Percentiles rank a stretch among this genome's conserved stretches.
These are phyloP conservation scores for Epichloe glyceriae DNA, from an alignment of 2,329 filamentous ascomycete genomes.

Conservation along the genomic window DNA sequence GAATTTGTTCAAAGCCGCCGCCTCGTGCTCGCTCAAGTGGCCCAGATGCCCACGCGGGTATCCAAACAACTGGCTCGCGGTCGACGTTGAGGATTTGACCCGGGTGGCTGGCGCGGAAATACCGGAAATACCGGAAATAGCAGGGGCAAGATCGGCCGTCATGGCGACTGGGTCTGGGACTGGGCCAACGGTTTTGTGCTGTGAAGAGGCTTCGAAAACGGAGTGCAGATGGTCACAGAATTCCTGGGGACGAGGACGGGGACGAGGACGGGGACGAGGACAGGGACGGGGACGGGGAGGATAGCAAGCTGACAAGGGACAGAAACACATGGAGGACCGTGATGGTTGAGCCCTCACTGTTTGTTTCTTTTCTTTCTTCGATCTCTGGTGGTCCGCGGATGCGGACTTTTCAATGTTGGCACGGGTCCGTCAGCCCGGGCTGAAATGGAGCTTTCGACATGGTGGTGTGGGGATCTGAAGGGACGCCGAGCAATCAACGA, in stretches of 20 bases:
- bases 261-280: not conserved
- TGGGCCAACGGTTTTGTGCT: not conserved
- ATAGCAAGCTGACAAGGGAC: not conserved
- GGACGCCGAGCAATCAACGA: not conserved
- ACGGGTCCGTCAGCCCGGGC: not conserved
- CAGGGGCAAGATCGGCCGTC: constrained; percentile 13
- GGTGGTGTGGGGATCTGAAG: not conserved
- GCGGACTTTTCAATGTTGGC: not conserved
- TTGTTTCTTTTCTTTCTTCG: not conserved
- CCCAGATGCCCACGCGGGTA: constrained; percentile 72
- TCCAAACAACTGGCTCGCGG: constrained; percentile 27
- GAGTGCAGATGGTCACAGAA: not conserved
- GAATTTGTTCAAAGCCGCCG: constrained; percentile 55
- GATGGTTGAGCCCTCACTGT: too few species aligned
- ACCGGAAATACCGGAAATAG: constrained; percentile 7
- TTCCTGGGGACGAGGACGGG: not conserved
- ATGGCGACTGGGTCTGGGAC: constrained; percentile 7
- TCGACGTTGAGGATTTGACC: constrained; percentile 18
- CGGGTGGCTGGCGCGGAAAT: constrained; percentile 12
- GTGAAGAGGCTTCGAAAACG: not conserved
- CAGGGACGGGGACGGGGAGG: too few species aligned
- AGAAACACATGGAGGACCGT: not conserved
- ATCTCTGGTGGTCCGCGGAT: not conserved
- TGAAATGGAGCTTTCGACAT: not conserved
- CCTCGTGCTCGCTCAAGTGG: constrained; percentile 58